phyloP scores from a whole-genome alignment of 495 filamentous ascomycete genomes.

The Xylaria grammica region DNA sequence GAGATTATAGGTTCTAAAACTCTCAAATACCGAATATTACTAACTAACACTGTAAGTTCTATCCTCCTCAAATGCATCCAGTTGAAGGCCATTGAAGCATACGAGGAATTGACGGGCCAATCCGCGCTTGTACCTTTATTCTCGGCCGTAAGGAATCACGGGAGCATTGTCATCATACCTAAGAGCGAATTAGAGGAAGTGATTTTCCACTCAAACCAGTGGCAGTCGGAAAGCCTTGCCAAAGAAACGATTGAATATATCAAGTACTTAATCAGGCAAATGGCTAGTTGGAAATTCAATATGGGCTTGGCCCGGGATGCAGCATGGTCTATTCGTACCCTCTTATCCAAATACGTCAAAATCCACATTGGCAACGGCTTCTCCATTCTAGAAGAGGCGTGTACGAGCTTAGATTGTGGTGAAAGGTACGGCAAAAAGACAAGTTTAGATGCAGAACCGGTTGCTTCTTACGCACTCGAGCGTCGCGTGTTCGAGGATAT shows the following conservation, averaged over 20 bases:
- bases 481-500: not conserved
- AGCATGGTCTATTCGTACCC: not conserved
- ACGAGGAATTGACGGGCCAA: not conserved
- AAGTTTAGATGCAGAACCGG: not conserved
- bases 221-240: not conserved
- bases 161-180: not conserved
- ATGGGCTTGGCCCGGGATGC: too few species aligned
- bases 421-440: too few species aligned
- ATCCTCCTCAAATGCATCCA: not conserved
- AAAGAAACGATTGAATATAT: not conserved
- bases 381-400: constrained; percentile 6
- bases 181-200: not conserved
- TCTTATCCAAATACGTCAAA: not conserved
- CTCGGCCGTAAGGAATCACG: not conserved
- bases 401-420: not conserved
- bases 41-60: not conserved
- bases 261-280: not conserved
- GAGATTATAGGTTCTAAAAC: not conserved
- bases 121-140: not conserved
- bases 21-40: not conserved
- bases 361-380: not conserved
- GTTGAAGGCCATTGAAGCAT: not conserved
- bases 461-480: not conserved
- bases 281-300: too few species aligned
- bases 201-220: not conserved